Conservation (phyloP, 768 basidiomycete genomes). For the Amanita rimosa region DNA sequence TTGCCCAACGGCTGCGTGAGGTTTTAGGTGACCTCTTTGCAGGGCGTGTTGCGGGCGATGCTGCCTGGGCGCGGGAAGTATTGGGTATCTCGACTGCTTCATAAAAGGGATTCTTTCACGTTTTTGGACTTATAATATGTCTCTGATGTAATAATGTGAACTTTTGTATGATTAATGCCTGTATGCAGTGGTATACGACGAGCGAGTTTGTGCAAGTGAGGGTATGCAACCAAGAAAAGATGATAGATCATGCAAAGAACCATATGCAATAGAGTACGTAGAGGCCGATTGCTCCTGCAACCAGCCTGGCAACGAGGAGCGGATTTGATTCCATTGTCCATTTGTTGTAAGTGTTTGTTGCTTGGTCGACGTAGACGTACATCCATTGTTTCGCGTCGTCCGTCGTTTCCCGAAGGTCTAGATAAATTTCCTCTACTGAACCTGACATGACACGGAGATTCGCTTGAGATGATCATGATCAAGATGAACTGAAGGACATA, state of each 20-base stretch:
- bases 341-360: conserved; percentile 24
- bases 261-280: conserved; percentile 20
- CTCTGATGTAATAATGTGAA: not conserved
- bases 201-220: not conserved
- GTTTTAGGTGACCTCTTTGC: conserved; percentile 56
- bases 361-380: conserved; percentile 25
- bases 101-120: not conserved
- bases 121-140: not conserved
- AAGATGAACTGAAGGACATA: conserved; percentile 7
- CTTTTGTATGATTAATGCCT: not conserved
- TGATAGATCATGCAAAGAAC: conserved; percentile 13
- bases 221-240: not conserved
- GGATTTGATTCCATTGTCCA: conserved; percentile 24
- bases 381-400: conserved; percentile 24
- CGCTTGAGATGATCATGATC: not conserved
- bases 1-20: conserved; percentile 36
- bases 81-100: conserved; percentile 5
- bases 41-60: conserved; percentile 41
- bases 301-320: conserved; percentile 21
- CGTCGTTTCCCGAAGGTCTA: conserved; percentile 19
- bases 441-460: conserved; percentile 10
- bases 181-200: not conserved
- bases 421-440: conserved; percentile 20
- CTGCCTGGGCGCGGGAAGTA: conserved; percentile 44
- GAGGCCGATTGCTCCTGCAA: conserved; percentile 18